Conservation (phyloP, 78 protist genomes). For the Planoprotostelium fungivorum region DNA sequence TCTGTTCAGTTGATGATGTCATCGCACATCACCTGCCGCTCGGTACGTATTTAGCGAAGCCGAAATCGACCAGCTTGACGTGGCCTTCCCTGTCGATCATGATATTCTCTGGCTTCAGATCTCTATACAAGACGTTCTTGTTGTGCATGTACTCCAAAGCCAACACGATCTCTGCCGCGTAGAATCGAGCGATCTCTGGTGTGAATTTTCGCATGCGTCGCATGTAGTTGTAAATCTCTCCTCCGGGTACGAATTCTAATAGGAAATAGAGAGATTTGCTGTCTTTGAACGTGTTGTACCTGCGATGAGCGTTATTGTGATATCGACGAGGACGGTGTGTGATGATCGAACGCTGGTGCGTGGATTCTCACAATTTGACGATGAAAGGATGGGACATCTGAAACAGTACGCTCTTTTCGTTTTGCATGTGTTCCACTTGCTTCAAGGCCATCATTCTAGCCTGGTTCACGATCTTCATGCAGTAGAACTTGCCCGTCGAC, state of each 20-base stretch:
- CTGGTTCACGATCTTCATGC: too few species aligned
- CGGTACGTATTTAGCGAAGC: slow-evolving; percentile 86
- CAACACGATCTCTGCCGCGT: slow-evolving; percentile 57
- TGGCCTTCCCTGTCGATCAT: slow-evolving; percentile 60
- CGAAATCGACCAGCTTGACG: slow-evolving; percentile 81
- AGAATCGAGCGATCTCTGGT: slow-evolving; percentile 7
- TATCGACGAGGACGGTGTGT: too few species aligned
- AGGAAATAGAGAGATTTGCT: slow-evolving; percentile 70
- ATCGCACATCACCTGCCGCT: too few species aligned
- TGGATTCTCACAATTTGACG: too few species aligned
- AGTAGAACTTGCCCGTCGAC: too few species aligned
- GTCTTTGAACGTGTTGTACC: slow-evolving; percentile 86
- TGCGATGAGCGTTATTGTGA: too few species aligned
- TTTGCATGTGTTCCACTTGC: too few species aligned
- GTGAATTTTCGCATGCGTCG: slow-evolving; percentile 20
- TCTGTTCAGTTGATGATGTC: slow-evolving; percentile 19
- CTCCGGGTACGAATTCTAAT: slow-evolving; percentile 85
- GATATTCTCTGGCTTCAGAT: too few species aligned
- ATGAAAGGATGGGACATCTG: too few species aligned
- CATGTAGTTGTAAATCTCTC: slow-evolving; percentile 44
- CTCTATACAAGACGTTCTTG: slow-evolving; percentile 70
- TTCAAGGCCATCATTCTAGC: too few species aligned
- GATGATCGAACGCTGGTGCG: too few species aligned
- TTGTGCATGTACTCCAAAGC: slow-evolving; percentile 78
- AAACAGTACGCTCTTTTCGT: too few species aligned